Base-by-base conservation (phyloP, 495 filamentous ascomycete genomes). In the Aspergillus affinis region DNA sequence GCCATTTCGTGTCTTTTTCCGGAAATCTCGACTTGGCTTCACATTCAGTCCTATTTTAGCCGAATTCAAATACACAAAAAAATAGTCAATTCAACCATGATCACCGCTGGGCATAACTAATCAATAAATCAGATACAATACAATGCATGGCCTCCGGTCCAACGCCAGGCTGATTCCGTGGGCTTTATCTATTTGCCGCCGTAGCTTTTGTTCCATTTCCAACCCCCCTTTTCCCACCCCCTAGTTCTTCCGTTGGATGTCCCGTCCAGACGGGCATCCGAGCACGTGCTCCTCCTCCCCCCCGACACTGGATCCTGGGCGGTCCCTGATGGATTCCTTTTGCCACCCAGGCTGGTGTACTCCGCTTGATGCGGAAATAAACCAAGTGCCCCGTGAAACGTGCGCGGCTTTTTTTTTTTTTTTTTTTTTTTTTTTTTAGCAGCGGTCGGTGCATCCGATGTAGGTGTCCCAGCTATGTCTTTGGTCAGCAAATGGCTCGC, bases 231-330 rank as follows among this genome's bases (percentile, higher is more conserved):
- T 23, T 13, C 48, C 48, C 2, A 2, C 23, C 47, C 18, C 47
- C 18, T 49, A 49, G n/a, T 23, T n/a, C 13, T 49, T 19, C 18
- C 19, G 50, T 7, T 17, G 17, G 18, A 53, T 19, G 51, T 45
- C 58, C 27, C 47, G 44, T 63, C 65, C 64, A 70, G 68, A 67
- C 67, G 60, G 64, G 73, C 47, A 75, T 67, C 60, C 59, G 60
- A 69, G 73, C 73, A 75, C 73, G 71, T 75, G 72, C 63, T 57
- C 53, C 36, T 27, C 68, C 57, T 44, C 50, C 45, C 44, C 47
- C 23, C 53, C 20, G 18, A 47, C 49, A 61, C 58, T 65, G 58
- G 62, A 44, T 51, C 20, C 19, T 18, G 12, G 30, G 32, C 19
- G 7, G 18, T 10, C 51, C 41, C 27, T 53, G 36, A 53, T 18